These are phyloP conservation scores for Podospora sp. DNA, from an alignment of 495 filamentous ascomycete genomes.

Conservation along the genomic window DNA sequence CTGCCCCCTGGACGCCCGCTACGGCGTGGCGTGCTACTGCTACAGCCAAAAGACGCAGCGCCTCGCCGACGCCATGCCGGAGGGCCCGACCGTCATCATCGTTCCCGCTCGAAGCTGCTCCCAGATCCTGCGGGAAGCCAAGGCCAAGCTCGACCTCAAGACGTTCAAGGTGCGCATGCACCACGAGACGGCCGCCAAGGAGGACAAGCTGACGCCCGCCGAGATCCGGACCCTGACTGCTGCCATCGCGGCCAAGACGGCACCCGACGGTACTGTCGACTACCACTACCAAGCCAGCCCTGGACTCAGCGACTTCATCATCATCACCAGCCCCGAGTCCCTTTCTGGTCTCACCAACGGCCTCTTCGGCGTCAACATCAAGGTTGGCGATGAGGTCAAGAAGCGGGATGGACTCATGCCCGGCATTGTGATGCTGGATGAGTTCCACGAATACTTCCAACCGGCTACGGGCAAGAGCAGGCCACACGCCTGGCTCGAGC, in stretches of 20 bases:
- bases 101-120: slow-evolving; percentile 22
- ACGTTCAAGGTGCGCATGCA: slow-evolving; percentile 24
- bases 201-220: slow-evolving; percentile 19
- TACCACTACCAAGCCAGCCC: slow-evolving; percentile 12
- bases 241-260: slow-evolving; percentile 3
- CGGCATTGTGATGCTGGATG: slow-evolving; percentile 32
- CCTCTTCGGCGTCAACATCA: slow-evolving; percentile 16
- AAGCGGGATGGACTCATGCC: slow-evolving; percentile 25
- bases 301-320: slow-evolving; percentile 24
- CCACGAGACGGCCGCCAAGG: slow-evolving; percentile 13
- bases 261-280: background rate
- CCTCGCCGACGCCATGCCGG: slow-evolving; percentile 29
- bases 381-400: background rate
- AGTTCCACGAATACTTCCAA: slow-evolving; percentile 34
- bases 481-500: slow-evolving; percentile 26
- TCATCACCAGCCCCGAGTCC: slow-evolving; percentile 22
- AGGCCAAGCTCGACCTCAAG: slow-evolving; percentile 29
- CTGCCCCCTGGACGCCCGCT: slow-evolving; percentile 27
- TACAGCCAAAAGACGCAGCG: slow-evolving; percentile 21
- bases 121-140: slow-evolving; percentile 26
- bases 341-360: slow-evolving; percentile 1
- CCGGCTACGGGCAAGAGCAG: background rate
- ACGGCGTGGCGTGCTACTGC: slow-evolving; percentile 33
- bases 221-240: slow-evolving; percentile 19
- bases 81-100: slow-evolving; percentile 31